These are phyloP conservation scores for Paramarasmius palmivorus DNA, from an alignment of 1,284 basidiomycete species.

Conservation along the genomic window DNA sequence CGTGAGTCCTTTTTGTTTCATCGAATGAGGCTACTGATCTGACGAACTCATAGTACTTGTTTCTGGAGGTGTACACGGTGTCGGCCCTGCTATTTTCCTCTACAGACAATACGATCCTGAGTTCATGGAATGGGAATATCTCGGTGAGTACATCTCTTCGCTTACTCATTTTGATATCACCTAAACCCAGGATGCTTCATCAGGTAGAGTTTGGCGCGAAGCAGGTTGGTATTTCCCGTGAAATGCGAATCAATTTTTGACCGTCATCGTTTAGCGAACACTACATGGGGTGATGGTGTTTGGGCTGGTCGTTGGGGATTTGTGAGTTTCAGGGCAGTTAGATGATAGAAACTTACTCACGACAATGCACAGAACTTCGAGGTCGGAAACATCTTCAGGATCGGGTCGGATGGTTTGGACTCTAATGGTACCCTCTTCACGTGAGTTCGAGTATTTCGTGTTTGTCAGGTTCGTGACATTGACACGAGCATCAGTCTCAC, in stretches of 20 bases:
- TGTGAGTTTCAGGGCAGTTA: neutral
- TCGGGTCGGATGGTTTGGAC: neutral
- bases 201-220: neutral
- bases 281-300: neutral
- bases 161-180: neutral
- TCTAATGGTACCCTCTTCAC: neutral
- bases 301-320: slow-evolving; percentile 1
- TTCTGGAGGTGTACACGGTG: neutral
- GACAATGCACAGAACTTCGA: neutral
- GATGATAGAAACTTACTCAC: neutral
- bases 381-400: neutral
- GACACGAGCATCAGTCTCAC: neutral
- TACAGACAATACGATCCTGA: neutral
- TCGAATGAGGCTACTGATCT: no score
- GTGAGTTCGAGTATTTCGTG: neutral
- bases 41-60: neutral
- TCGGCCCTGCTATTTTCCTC: neutral
- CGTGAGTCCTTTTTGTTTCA: neutral
- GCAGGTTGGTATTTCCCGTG: neutral
- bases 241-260: neutral
- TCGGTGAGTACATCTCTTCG: neutral
- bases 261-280: neutral
- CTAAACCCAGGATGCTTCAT: neutral
- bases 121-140: slow-evolving; percentile 1
- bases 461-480: neutral